Conservation (phyloP, 352 stramenopile genomes). For the Globisporangium emineosum region DNA sequence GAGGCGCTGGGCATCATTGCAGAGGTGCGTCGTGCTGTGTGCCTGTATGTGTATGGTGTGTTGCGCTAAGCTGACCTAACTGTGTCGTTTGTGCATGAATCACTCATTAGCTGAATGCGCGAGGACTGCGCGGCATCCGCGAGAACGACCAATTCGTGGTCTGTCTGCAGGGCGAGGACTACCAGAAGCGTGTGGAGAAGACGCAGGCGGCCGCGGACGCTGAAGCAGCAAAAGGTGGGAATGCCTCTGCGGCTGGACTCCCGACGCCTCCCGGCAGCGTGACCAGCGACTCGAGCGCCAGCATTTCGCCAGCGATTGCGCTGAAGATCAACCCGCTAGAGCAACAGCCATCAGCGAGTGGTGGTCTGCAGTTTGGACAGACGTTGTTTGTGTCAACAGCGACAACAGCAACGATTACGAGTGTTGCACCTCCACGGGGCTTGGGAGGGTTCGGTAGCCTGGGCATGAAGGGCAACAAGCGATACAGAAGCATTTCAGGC, state of each 20-base stretch:
- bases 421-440: constrained; percentile 19
- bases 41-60: not conserved
- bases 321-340: constrained; percentile 2
- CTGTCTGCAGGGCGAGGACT: constrained; percentile 67
- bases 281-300: constrained; percentile 7
- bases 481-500: constrained; percentile 69
- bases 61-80: not conserved
- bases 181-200: constrained; percentile 36
- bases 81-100: constrained; percentile 11
- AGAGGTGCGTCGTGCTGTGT: constrained; percentile 30
- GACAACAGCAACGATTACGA: not conserved
- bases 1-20: constrained; percentile 56
- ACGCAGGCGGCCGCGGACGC: not conserved
- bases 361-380: constrained; percentile 19
- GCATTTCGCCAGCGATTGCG: not conserved
- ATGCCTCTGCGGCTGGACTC: not conserved
- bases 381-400: constrained; percentile 3
- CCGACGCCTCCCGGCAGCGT: not conserved
- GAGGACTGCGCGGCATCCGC: constrained; percentile 65
- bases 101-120: constrained; percentile 51
- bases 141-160: constrained; percentile 79
- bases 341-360: not conserved
- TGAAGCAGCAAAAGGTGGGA: not conserved
- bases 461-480: constrained; percentile 68
- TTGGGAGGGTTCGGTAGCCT: constrained; percentile 24